Evolutionary conservation across 1,284 basidiomycete genomes (phyloP).

Genomic region (Ceratorhiza oryzae-sativae): DNA sequence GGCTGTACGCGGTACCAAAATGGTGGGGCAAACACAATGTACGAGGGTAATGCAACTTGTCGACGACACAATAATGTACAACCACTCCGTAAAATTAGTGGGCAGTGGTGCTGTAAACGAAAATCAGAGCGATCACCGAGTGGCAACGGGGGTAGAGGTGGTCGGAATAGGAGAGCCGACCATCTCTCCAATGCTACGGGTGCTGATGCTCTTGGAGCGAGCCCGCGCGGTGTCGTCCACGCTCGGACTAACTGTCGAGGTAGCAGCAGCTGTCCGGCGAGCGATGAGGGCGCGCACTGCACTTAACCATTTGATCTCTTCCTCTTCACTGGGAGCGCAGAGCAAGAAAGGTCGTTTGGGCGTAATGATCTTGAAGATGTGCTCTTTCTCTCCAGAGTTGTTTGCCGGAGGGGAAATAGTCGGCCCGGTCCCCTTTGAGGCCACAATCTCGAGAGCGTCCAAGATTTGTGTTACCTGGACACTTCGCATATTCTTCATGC

Average conservation of each 20-base stretch:
- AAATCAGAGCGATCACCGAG: not conserved
- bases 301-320: conserved; percentile 98
- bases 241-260: not conserved
- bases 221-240: conserved; percentile 2
- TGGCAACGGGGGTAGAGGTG: conserved; percentile 9
- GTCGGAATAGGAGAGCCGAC: conserved; percentile 25
- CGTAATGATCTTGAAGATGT: conserved; percentile 96
- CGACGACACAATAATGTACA: conserved; percentile 29
- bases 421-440: conserved; percentile 42
- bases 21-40: not conserved
- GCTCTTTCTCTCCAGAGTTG: conserved; percentile 44
- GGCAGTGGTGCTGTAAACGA: not conserved
- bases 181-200: conserved; percentile 20
- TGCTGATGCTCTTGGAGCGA: conserved; percentile 31
- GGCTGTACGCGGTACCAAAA: not conserved
- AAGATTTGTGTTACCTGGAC: conserved; percentile 87
- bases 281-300: conserved; percentile 90
- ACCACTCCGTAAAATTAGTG: conserved; percentile 12
- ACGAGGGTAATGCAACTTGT: not conserved
- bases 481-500: conserved; percentile 84
- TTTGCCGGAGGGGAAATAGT: conserved; percentile 36
- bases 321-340: conserved; percentile 95
- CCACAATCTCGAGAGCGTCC: conserved; percentile 79
- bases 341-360: conserved; percentile 89
- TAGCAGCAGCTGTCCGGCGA: conserved; percentile 55